phyloP scores from a whole-genome alignment of 1,284 basidiomycete genomes.

The Bjerkandera adusta region DNA sequence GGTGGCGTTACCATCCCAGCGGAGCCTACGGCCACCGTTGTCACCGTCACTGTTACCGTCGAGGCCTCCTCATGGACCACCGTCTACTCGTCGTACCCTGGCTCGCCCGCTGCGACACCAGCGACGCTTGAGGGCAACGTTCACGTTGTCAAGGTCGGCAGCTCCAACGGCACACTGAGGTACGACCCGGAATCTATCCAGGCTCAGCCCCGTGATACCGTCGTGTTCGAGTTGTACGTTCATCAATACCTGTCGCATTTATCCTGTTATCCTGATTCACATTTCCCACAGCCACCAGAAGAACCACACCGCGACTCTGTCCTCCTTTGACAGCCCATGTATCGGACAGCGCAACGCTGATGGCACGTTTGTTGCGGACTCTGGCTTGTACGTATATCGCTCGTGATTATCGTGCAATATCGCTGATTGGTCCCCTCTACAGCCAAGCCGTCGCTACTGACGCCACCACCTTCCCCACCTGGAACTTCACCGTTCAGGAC shows the following conservation, averaged over 20 bases:
- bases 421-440: slow-evolving; percentile 8
- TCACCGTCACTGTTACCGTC: slow-evolving; percentile 39
- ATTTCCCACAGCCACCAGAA: slow-evolving; percentile 44
- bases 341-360: slow-evolving; percentile 38
- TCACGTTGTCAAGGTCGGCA: slow-evolving; percentile 53
- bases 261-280: slow-evolving; percentile 1
- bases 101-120: slow-evolving; percentile 49
- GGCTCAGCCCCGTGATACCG: slow-evolving; percentile 47
- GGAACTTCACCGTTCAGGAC: slow-evolving; percentile 53
- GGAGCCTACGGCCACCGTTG: slow-evolving; percentile 32
- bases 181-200: slow-evolving; percentile 50
- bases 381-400: slow-evolving; percentile 59
- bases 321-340: slow-evolving; percentile 60
- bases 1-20: slow-evolving; percentile 48
- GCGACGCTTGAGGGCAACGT: slow-evolving; percentile 39
- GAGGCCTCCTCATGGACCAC: slow-evolving; percentile 47
- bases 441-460: slow-evolving; percentile 49
- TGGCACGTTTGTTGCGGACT: slow-evolving; percentile 48
- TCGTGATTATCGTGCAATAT: not conserved
- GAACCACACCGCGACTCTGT: slow-evolving; percentile 72
- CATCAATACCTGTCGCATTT: not conserved
- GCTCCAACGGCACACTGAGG: slow-evolving; percentile 39
- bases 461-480: slow-evolving; percentile 48
- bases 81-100: slow-evolving; percentile 52
- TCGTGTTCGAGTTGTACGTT: slow-evolving; percentile 58